phyloP scores from a whole-genome alignment of 2,329 filamentous ascomycete genomes.

The Albifimbria verrucaria region DNA sequence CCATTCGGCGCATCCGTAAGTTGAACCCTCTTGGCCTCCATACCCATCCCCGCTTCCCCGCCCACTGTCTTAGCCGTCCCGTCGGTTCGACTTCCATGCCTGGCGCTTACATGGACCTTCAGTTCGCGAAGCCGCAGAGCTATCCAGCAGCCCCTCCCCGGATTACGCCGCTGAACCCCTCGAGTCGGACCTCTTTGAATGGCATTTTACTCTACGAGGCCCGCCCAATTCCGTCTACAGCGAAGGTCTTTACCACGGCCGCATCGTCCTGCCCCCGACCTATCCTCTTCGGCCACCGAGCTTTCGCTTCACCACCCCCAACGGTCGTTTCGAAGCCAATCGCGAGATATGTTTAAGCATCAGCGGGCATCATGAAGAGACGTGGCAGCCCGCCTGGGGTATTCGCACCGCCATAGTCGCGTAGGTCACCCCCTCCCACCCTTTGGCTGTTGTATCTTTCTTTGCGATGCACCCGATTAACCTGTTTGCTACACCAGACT shows the following conservation, averaged over 20 bases:
- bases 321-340: conserved; percentile 91
- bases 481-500: no score
- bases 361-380: conserved; percentile 93
- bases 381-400: conserved; percentile 98
- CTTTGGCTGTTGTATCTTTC: no score
- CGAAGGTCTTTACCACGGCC: conserved; percentile 87
- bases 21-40: conserved; percentile 10
- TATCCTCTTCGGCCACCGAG: conserved; percentile 90
- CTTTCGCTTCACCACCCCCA: conserved; percentile 94
- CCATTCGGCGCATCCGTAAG: conserved; percentile 79
- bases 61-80: conserved; percentile 1
- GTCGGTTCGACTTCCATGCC: neutral
- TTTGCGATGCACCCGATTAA: no score
- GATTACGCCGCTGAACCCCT: conserved; percentile 84
- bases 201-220: conserved; percentile 96
- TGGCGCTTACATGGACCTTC: neutral
- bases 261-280: conserved; percentile 82
- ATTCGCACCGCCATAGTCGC: conserved; percentile 81
- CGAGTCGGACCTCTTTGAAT: conserved; percentile 91
- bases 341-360: conserved; percentile 95
- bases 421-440: conserved; percentile 23
- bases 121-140: conserved; percentile 90
- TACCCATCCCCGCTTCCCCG: conserved; percentile 1
- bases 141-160: conserved; percentile 73
- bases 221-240: conserved; percentile 79